A percentile compares a stretch with the other conserved stretches of the same genome.
These are phyloP conservation scores for Paramecium biaurelia DNA, from an alignment of 73 alveolate genomes.

Conservation along the genomic window DNA sequence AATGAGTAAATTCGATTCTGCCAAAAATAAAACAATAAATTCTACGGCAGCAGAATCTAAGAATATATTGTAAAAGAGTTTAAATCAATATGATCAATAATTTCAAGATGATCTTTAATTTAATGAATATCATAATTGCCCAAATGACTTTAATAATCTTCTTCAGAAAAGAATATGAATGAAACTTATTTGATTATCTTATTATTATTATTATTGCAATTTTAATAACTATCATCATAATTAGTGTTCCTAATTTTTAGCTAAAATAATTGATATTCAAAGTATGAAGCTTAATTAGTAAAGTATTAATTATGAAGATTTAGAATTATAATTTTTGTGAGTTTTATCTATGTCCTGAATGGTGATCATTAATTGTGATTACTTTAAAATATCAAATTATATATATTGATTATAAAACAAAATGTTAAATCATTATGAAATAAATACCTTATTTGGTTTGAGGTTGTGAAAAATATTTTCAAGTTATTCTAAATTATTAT, in stretches of 20 bases:
- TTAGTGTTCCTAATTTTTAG: too few species aligned
- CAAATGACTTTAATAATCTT: not conserved
- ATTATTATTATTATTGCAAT: not conserved
- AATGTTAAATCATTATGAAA: not conserved
- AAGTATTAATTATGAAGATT: not conserved
- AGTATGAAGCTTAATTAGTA: too few species aligned
- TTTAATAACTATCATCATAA: too few species aligned
- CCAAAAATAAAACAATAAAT: not conserved
- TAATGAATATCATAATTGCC: not conserved
- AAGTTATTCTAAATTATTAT: not conserved
- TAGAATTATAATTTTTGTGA: not conserved
- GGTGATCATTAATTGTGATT: not conserved
- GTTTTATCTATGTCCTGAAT: not conserved
- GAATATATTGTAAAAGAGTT: not conserved
- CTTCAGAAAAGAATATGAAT: not conserved
- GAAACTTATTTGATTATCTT: not conserved
- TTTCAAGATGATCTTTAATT: not conserved
- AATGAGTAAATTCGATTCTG: not conserved
- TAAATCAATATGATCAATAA: not conserved
- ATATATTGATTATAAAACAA: not conserved
- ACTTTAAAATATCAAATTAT: not conserved
- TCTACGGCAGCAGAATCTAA: not conserved
- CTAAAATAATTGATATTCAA: too few species aligned
- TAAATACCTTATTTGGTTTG: not conserved
- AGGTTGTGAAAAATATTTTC: not conserved